Evolutionary conservation across 805 yeast genomes (phyloP).

Genomic region (Nakazawaea holstii): DNA sequence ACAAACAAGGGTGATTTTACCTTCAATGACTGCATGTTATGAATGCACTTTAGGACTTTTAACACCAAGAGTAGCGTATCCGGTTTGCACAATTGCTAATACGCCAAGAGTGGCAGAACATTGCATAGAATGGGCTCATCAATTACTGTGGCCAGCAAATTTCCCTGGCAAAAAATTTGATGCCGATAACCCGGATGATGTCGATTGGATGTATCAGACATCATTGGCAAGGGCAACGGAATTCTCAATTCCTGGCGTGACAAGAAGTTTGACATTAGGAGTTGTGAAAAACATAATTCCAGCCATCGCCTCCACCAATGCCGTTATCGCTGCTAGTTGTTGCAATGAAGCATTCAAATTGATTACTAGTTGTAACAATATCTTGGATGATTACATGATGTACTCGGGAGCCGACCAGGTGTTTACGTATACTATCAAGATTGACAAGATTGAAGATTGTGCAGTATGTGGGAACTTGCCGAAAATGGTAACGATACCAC

Average conservation of each 20-base stretch:
- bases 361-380: constrained; percentile 63
- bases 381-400: constrained; percentile 74
- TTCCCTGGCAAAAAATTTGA: constrained; percentile 49
- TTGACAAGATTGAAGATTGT: constrained; percentile 58
- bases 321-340: constrained; percentile 84
- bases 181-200: constrained; percentile 62
- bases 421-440: constrained; percentile 66
- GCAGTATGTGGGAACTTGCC: constrained; percentile 62
- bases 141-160: constrained; percentile 62
- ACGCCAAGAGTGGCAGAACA: constrained; percentile 95
- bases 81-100: constrained; percentile 90
- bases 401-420: constrained; percentile 80
- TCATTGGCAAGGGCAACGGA: constrained; percentile 55
- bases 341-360: constrained; percentile 83
- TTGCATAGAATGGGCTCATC: constrained; percentile 86
- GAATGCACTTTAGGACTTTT: constrained; percentile 84
- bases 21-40: constrained; percentile 83
- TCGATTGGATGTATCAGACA: constrained; percentile 52
- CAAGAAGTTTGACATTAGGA: constrained; percentile 68
- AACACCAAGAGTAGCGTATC: constrained; percentile 61
- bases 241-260: constrained; percentile 73
- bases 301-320: constrained; percentile 91
- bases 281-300: constrained; percentile 91
- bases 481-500: constrained; percentile 7
- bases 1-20: constrained; percentile 81